Evolutionary conservation across 2,329 filamentous ascomycete species (phyloP).

Genomic region (Trichocomaceae sp.): DNA sequence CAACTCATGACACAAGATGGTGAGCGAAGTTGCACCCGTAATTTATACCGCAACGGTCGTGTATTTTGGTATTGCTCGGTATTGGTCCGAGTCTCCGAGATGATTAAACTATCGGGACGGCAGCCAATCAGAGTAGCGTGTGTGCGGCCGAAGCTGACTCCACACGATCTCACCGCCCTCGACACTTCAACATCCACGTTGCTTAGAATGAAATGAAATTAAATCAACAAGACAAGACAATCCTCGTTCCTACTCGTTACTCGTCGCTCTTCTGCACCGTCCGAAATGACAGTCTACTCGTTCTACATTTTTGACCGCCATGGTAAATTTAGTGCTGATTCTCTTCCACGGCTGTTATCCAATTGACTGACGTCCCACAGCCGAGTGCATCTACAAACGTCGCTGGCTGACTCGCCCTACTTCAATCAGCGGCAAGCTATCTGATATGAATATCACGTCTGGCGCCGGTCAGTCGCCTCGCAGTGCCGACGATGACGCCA

Average conservation of each 20-base stretch:
- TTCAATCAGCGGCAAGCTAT: conserved; percentile 41
- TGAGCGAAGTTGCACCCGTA: neutral
- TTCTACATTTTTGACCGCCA: conserved; percentile 99
- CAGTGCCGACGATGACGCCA: conserved; percentile 73
- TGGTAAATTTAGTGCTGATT: conserved; percentile 52
- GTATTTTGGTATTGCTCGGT: neutral
- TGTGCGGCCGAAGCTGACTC: neutral
- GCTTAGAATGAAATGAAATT: too few relatives aligned
- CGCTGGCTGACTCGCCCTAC: conserved; percentile 63
- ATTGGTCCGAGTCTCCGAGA: neutral
- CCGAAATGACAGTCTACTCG: conserved; percentile 80
- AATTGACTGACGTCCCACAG: conserved; percentile 41
- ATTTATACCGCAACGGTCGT: neutral
- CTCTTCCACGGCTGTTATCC: conserved; percentile 9
- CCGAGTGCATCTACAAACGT: conserved; percentile 94
- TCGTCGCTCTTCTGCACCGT: conserved; percentile 21
- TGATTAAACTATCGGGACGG: neutral
- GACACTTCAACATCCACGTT: neutral
- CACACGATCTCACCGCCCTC: neutral
- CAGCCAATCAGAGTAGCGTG: neutral
- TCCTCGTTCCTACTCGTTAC: neutral
- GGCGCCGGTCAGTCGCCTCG: conserved; percentile 37
- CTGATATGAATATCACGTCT: conserved; percentile 38
- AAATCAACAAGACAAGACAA: neutral
- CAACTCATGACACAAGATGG: neutral